A percentile compares a stretch with the other conserved stretches of the same genome.
phyloP scores from a whole-genome alignment of 1,139 yeast genomes.

The Suhomyces kunorum region DNA sequence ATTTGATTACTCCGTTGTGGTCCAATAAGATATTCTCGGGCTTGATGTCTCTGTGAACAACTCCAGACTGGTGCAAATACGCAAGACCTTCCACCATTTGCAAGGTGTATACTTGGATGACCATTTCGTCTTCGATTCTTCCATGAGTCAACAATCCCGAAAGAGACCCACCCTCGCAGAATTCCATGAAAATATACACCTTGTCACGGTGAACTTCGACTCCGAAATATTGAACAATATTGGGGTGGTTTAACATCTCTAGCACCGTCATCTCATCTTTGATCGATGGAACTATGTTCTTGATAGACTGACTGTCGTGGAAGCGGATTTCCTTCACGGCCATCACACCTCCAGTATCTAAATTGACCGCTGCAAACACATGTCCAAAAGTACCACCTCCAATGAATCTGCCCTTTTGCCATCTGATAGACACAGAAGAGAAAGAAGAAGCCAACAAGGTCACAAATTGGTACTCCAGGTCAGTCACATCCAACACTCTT shows the following conservation, averaged over 20 bases:
- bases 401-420: slow-evolving; percentile 94
- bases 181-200: slow-evolving; percentile 96
- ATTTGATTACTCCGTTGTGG: slow-evolving; percentile 89
- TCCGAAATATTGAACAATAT: slow-evolving; percentile 93
- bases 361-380: slow-evolving; percentile 87
- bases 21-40: slow-evolving; percentile 92
- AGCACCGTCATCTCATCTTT: slow-evolving; percentile 96
- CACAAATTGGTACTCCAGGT: slow-evolving; percentile 83
- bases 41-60: slow-evolving; percentile 93
- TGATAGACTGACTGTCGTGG: slow-evolving; percentile 84
- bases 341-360: slow-evolving; percentile 94
- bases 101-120: slow-evolving; percentile 83
- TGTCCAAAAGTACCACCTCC: slow-evolving; percentile 98
- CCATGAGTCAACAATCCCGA: slow-evolving; percentile 82
- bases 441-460: slow-evolving; percentile 86
- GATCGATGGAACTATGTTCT: slow-evolving; percentile 82
- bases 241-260: slow-evolving; percentile 93
- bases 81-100: slow-evolving; percentile 96
- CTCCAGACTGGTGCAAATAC: slow-evolving; percentile 92
- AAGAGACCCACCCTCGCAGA: slow-evolving; percentile 93
- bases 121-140: slow-evolving; percentile 91
- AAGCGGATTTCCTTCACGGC: slow-evolving; percentile 95
- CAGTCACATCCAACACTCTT: slow-evolving; percentile 82
- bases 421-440: slow-evolving; percentile 87
- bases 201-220: slow-evolving; percentile 96